Conservation (phyloP, 2,329 filamentous ascomycete genomes). For the Rhexocercosporidium sp. region DNA sequence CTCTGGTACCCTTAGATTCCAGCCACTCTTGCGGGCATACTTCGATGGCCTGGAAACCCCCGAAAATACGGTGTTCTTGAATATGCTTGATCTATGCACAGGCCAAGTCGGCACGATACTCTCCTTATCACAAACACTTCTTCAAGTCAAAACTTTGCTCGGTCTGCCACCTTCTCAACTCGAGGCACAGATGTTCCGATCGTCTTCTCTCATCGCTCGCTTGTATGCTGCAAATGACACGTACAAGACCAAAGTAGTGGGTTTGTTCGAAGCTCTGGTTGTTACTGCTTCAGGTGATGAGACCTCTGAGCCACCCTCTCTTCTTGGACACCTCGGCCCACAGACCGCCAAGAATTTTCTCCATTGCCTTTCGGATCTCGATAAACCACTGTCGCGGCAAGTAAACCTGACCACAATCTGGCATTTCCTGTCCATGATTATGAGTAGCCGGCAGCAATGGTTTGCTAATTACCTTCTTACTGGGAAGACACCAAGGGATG, state of each 20-base stretch:
- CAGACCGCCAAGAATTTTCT: conserved; percentile 86
- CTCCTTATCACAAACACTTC: conserved; percentile 68
- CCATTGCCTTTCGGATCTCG: conserved; percentile 75
- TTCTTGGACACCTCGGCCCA: conserved; percentile 88
- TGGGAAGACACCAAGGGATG: conserved; percentile 81
- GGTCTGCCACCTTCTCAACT: conserved; percentile 68
- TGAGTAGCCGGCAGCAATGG: conserved; percentile 93
- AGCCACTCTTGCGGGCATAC: conserved; percentile 76
- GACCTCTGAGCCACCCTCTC: conserved; percentile 81
- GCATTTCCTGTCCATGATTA: conserved; percentile 83
- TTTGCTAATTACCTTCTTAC: conserved; percentile 93
- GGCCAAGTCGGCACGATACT: conserved; percentile 69
- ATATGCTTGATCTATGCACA: conserved; percentile 59
- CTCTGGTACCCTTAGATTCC: conserved; percentile 73
- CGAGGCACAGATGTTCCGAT: conserved; percentile 81
- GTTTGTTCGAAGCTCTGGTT: conserved; percentile 75
- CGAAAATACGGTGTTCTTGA: conserved; percentile 65
- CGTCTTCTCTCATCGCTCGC: conserved; percentile 75
- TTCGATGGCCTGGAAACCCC: conserved; percentile 64
- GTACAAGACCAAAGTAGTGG: conserved; percentile 69
- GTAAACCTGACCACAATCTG: conserved; percentile 74
- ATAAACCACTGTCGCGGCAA: conserved; percentile 72
- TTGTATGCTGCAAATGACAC: conserved; percentile 72
- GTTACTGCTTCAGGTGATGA: conserved; percentile 65
- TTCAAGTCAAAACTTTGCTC: conserved; percentile 71